Base-by-base conservation (phyloP, 2,329 filamentous ascomycete species). In the Neofusicoccum umdonicola region DNA sequence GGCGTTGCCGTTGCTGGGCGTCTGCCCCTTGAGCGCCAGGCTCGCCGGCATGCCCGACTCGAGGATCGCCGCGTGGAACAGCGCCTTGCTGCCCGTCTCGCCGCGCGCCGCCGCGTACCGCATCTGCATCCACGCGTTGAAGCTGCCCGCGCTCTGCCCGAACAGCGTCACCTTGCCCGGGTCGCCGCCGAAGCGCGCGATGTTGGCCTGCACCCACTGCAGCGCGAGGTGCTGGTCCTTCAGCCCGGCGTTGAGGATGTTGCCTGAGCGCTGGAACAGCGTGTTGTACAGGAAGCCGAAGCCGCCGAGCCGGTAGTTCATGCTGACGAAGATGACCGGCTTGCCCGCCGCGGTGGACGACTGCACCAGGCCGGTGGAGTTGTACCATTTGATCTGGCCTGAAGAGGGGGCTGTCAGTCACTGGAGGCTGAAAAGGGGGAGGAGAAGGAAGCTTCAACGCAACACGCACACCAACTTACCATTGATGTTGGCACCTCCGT, bases 51-150 rank as follows among this genome's bases (percentile, higher is more conserved):
- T 75, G 5, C 78, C 74, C 44, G 70, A 78, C 60, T 80, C 69
- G 73, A 79, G 75, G 50, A 79, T 78, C 1, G 72, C 78, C 12
- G 67, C 76, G 4, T 73, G 71, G 72, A 79, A 80, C n/a, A 80
- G 68, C 15, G 19, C 19, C 19, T 3, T 22, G 19, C 19, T 2
- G 19, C 19, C 19, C 19, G 19, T 22, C 19, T 22, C 19, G 19
- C 19, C 19, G 19, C 19, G 19, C 19, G 70, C 69, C 0, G 78
- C 76, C 0, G 57, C 57, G n/a, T 62, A 62, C 3, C 72, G 76
- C 17, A 80, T 64, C 66, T 68, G 67, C 54, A 72, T 74, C 50
- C 76, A 78, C 3, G 79, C 76, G 22, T 71, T 74, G 3, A 68
- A 71, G 27, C 74, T 78, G 8, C 78, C 78, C 1, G 77, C 76